Evolutionary conservation across 2,329 filamentous ascomycete genomes (phyloP).

Genomic region (Microcyclospora tardicrescens): DNA sequence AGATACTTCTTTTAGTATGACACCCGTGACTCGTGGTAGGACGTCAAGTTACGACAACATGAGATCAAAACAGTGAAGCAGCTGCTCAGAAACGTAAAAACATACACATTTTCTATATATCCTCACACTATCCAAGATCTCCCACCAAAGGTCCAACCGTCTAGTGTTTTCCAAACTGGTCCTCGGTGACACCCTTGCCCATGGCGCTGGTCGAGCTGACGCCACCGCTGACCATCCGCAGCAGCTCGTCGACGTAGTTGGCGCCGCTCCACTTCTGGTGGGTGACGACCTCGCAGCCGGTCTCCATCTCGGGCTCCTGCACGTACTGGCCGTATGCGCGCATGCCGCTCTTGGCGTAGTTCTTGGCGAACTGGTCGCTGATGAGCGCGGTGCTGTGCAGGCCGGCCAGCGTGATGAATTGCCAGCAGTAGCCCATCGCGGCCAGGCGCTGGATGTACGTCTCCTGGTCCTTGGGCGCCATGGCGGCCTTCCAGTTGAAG

Average conservation of each 20-base stretch:
- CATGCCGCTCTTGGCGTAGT: conserved; percentile 76
- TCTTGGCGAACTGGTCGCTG: conserved; percentile 73
- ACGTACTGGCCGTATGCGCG: conserved; percentile 92
- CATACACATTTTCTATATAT: too few species aligned
- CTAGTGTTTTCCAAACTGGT: conserved; percentile 53
- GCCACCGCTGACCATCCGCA: conserved; percentile 95
- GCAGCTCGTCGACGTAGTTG: conserved; percentile 82
- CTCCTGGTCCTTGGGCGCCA: conserved; percentile 83
- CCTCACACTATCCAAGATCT: too few species aligned
- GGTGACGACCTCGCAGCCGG: conserved; percentile 83
- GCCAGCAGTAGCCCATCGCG: conserved; percentile 91
- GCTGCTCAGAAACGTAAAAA: too few species aligned
- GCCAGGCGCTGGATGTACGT: conserved; percentile 91
- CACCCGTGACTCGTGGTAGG: too few species aligned
- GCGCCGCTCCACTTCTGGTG: conserved; percentile 99
- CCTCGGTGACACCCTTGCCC: conserved; percentile 95
- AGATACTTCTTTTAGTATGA: too few species aligned
- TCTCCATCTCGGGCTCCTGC: conserved; percentile 93
- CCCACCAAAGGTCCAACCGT: too few species aligned
- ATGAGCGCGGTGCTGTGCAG: conserved; percentile 92
- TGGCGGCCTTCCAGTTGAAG: conserved; percentile 99
- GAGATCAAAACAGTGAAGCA: too few species aligned
- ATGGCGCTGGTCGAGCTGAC: conserved; percentile 87
- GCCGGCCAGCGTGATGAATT: conserved; percentile 98
- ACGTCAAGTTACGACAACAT: too few species aligned